phyloP scores from a whole-genome alignment of 805 yeast genomes.

The Candida hungchunana region DNA sequence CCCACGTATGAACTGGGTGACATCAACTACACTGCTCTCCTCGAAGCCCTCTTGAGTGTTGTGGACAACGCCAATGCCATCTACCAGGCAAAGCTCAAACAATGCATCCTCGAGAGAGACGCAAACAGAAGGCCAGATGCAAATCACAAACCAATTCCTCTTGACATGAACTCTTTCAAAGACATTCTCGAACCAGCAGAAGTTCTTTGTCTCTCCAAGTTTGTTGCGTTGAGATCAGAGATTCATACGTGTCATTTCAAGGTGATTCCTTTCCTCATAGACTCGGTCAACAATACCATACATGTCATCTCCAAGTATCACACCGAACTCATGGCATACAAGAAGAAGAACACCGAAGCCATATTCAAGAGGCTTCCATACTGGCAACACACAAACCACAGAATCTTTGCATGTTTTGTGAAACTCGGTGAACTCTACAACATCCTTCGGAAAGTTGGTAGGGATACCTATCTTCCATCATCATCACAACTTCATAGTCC shows the following conservation, averaged over 20 bases:
- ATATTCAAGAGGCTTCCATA: slow-evolving; percentile 30
- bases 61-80: slow-evolving; percentile 27
- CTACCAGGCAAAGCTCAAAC: slow-evolving; percentile 29
- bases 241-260: slow-evolving; percentile 25
- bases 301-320: slow-evolving; percentile 20
- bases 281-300: slow-evolving; percentile 24
- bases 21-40: slow-evolving; percentile 6
- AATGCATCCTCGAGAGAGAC: slow-evolving; percentile 28
- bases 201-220: slow-evolving; percentile 31
- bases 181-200: slow-evolving; percentile 33
- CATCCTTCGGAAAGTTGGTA: slow-evolving; percentile 36
- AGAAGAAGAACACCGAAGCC: slow-evolving; percentile 18
- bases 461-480: slow-evolving; percentile 37
- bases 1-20: slow-evolving; percentile 4
- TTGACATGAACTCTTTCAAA: slow-evolving; percentile 27
- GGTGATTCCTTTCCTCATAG: slow-evolving; percentile 25
- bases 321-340: slow-evolving; percentile 26
- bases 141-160: slow-evolving; percentile 25
- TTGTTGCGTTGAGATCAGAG: slow-evolving; percentile 27
- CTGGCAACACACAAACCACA: slow-evolving; percentile 41
- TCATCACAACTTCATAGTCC: slow-evolving; percentile 36
- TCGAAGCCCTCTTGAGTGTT: slow-evolving; percentile 15
- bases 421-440: slow-evolving; percentile 41
- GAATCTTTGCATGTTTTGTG: slow-evolving; percentile 34
- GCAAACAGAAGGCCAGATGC: slow-evolving; percentile 29